Percentiles rank a stretch among this genome's conserved stretches.
Conservation (phyloP, 2,329 filamentous ascomycete genomes). For the Beauveria asiatica region DNA sequence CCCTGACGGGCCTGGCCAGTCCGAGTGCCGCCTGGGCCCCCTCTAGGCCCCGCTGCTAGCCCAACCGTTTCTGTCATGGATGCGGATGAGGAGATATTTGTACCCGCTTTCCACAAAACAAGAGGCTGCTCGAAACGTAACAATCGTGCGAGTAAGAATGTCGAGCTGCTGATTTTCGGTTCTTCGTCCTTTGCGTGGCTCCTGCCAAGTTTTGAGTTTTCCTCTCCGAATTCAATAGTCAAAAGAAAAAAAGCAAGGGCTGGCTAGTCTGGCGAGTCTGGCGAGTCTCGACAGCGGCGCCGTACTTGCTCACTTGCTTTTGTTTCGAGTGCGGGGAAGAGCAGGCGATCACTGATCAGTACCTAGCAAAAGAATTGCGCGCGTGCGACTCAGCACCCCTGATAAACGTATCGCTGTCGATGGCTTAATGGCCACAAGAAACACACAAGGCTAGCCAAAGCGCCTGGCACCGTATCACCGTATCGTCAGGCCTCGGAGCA, state of each 20-base stretch:
- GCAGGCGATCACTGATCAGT: background rate
- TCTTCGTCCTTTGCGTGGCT: background rate
- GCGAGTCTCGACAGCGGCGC: no score
- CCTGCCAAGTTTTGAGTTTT: background rate
- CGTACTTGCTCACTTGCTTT: background rate
- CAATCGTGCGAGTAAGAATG: background rate
- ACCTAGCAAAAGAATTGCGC: background rate
- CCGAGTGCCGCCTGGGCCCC: background rate
- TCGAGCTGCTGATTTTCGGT: background rate
- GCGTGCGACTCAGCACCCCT: background rate
- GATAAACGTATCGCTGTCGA: background rate
- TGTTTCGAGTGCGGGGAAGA: background rate
- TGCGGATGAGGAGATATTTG: no score
- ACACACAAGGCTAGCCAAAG: background rate
- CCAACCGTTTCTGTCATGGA: conserved; percentile 9
- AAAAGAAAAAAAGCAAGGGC: background rate
- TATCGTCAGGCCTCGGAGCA: background rate
- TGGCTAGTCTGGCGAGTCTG: background rate
- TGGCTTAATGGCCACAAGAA: background rate
- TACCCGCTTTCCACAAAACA: background rate
- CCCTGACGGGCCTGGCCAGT: background rate
- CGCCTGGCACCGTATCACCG: background rate
- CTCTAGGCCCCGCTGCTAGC: background rate
- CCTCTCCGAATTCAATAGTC: background rate
- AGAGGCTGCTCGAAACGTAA: no score